Evolutionary conservation across 371 early-diverging fungal genomes (phyloP).

Genomic region (Dichotomocladium elegans): DNA sequence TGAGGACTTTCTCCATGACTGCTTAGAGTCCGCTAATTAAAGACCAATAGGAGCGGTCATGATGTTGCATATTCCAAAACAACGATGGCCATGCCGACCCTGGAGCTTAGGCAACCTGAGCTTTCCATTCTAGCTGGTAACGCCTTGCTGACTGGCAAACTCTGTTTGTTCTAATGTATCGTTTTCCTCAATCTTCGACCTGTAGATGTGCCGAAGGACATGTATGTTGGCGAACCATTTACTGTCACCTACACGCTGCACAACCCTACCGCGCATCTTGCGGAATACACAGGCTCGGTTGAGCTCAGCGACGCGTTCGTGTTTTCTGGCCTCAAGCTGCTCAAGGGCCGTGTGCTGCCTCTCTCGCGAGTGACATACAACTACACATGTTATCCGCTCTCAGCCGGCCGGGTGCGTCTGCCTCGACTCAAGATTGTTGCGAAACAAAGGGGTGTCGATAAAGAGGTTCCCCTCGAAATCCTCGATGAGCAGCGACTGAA

Average conservation of each 20-base stretch:
- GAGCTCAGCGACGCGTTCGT: constrained; percentile 73
- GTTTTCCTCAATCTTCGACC: background rate
- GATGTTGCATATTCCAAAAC: constrained; percentile 21
- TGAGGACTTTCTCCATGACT: no score
- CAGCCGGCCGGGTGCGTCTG: constrained; percentile 49
- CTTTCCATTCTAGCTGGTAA: constrained; percentile 39
- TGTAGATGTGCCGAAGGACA: constrained; percentile 44
- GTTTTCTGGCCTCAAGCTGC: constrained; percentile 66
- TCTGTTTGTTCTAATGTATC: background rate
- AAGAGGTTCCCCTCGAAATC: constrained; percentile 30
- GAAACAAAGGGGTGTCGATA: constrained; percentile 31
- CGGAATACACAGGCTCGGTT: constrained; percentile 55
- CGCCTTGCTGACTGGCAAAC: background rate
- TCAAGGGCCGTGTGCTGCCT: constrained; percentile 57
- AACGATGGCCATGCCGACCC: constrained; percentile 18
- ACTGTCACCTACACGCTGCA: constrained; percentile 56
- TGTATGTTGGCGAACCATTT: constrained; percentile 57
- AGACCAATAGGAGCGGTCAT: constrained; percentile 15
- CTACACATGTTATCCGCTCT: constrained; percentile 45
- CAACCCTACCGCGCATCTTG: constrained; percentile 54
- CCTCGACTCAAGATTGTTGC: constrained; percentile 50
- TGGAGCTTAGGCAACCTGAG: constrained; percentile 27
- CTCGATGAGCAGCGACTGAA: constrained; percentile 19
- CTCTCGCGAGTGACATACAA: constrained; percentile 25
- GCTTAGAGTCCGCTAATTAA: no score